Evolutionary conservation across 2,329 filamentous ascomycete genomes (phyloP).

Genomic region (Alternaria novae-zelandiae): DNA sequence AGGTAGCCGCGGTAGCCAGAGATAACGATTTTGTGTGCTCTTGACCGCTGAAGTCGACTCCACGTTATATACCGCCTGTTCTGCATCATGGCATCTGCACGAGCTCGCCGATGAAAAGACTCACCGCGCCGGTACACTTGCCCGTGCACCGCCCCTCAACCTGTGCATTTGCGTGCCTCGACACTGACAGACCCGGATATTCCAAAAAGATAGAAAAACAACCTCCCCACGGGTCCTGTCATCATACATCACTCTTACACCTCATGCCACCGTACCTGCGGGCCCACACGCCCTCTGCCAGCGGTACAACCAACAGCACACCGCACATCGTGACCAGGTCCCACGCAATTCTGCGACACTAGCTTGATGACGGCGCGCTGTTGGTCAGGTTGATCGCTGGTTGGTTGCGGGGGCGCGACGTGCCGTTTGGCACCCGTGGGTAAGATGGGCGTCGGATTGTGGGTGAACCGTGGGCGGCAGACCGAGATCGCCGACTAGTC

Average conservation of each 20-base stretch:
- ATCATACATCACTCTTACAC: constrained; percentile 1
- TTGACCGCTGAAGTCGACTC: constrained; percentile 1
- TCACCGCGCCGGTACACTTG: constrained; percentile 4
- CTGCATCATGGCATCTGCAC: neutral
- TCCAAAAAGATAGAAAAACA: neutral
- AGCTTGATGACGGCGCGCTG: neutral
- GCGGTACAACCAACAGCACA: constrained; percentile 3
- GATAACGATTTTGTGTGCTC: neutral
- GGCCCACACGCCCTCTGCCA: neutral
- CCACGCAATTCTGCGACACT: neutral
- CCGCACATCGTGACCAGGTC: constrained; percentile 1
- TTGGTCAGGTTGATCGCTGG: neutral
- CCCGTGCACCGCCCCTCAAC: neutral
- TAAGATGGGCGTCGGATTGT: neutral
- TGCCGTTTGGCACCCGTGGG: constrained; percentile 4
- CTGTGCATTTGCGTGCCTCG: constrained; percentile 1
- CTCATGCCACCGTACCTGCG: neutral
- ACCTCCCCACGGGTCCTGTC: neutral
- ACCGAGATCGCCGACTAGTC: neutral
- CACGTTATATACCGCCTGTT: constrained; percentile 5
- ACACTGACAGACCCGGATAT: neutral
- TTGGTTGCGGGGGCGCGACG: neutral
- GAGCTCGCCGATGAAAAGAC: neutral
- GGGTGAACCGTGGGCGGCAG: neutral
- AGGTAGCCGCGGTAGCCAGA: neutral